These are phyloP conservation scores for Pelargonium nanum DNA, from an alignment of 345 rosid genomes.

Conservation along the genomic window DNA sequence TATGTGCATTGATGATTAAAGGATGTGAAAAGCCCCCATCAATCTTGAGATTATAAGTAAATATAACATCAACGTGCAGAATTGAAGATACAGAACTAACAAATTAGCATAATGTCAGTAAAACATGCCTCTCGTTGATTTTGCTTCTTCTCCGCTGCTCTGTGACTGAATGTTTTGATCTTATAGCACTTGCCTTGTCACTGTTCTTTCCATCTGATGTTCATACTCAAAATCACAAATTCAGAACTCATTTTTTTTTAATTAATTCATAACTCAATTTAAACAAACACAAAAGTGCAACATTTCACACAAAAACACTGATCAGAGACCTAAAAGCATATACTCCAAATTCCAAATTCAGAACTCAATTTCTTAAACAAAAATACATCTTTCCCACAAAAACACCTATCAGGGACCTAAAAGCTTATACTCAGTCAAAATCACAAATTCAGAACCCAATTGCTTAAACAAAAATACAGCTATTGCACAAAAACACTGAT, in stretches of 20 bases:
- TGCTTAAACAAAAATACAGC: no score
- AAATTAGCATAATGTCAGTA: conserved; percentile 1
- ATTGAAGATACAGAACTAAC: neutral
- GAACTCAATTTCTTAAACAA: no score
- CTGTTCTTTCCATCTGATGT: conserved; percentile 56
- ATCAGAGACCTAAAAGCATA: neutral
- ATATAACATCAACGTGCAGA: neutral
- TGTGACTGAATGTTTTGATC: conserved; percentile 92
- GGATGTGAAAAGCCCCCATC: neutral
- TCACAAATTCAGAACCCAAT: no score
- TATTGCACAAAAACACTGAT: no score
- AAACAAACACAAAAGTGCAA: neutral
- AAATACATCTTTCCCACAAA: no score
- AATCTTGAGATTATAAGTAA: neutral
- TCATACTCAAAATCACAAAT: conserved; percentile 2
- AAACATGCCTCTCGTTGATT: conserved; percentile 77
- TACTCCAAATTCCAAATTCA: neutral
- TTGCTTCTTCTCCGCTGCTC: conserved; percentile 95
- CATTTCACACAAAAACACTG: neutral
- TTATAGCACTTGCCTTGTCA: conserved; percentile 62
- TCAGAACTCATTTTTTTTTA: neutral
- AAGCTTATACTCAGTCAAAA: no score
- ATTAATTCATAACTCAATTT: neutral
- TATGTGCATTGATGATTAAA: neutral
- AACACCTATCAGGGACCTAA: no score